Percentiles rank a stretch among this genome's conserved stretches.
Conservation (phyloP, 495 filamentous ascomycete genomes). For the Penicillium pulvis region DNA sequence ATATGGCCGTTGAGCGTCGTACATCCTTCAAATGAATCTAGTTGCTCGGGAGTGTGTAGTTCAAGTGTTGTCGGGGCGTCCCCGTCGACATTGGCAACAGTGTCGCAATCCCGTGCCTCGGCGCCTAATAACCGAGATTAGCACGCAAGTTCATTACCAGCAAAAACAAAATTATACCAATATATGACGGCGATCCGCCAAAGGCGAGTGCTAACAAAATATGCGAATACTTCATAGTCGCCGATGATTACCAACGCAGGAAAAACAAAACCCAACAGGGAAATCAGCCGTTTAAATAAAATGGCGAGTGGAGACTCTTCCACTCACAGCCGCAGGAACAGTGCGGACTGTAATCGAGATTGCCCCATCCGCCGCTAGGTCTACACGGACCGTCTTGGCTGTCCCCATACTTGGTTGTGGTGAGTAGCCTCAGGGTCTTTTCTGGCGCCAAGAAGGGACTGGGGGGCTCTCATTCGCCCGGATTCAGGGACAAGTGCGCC, state of each 20-base stretch:
- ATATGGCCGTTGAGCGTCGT: constrained; percentile 2
- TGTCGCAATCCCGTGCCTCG: background rate
- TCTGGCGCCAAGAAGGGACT: too few species aligned
- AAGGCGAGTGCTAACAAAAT: background rate
- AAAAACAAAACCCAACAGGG: too few species aligned
- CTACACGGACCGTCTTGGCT: too few species aligned
- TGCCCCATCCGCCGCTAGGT: too few species aligned
- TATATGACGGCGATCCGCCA: background rate
- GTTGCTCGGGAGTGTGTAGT: constrained; percentile 6
- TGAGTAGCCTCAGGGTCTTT: too few species aligned
- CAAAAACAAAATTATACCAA: background rate
- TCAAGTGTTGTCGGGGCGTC: background rate
- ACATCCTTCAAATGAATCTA: constrained; percentile 3
- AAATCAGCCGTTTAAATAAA: too few species aligned
- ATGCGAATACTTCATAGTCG: background rate
- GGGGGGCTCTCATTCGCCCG: too few species aligned
- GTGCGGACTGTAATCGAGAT: too few species aligned
- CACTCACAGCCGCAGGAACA: too few species aligned
- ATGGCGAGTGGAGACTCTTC: too few species aligned
- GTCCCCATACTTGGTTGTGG: too few species aligned
- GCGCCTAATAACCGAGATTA: background rate
- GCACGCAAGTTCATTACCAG: background rate
- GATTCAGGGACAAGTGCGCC: too few species aligned
- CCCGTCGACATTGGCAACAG: background rate
- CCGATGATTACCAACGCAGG: background rate